Evolutionary conservation across 495 filamentous ascomycete genomes (phyloP).

Genomic region (Terfezia claveryi): DNA sequence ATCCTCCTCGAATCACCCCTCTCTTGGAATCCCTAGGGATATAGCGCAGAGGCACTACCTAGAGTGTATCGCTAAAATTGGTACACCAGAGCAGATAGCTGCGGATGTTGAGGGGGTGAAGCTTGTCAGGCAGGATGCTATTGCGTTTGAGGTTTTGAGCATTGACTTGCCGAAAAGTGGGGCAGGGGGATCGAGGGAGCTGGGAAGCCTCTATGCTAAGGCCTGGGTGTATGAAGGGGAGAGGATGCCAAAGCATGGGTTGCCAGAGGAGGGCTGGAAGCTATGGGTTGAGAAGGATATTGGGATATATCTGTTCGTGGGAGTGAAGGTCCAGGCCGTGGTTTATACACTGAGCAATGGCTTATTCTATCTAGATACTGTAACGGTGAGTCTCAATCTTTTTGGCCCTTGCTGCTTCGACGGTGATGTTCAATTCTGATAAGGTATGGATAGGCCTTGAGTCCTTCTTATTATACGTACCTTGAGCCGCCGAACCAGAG

Average conservation of each 20-base stretch:
- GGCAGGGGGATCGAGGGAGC: slow-evolving; percentile 29
- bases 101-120: background rate
- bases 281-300: slow-evolving; percentile 48
- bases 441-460: too few relatives aligned
- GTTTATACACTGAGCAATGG: slow-evolving; percentile 43
- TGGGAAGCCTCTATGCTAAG: slow-evolving; percentile 25
- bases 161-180: slow-evolving; percentile 23
- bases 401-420: background rate
- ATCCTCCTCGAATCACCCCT: background rate
- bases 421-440: too few relatives aligned
- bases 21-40: slow-evolving; percentile 20
- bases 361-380: slow-evolving; percentile 29
- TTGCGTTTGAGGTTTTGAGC: slow-evolving; percentile 9
- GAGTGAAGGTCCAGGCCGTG: slow-evolving; percentile 50
- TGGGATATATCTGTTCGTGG: slow-evolving; percentile 38
- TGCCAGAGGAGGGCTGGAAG: slow-evolving; percentile 25
- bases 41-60: slow-evolving; percentile 27
- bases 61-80: slow-evolving; percentile 24
- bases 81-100: slow-evolving; percentile 21
- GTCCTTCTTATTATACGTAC: background rate
- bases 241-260: slow-evolving; percentile 3
- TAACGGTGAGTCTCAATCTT: slow-evolving; percentile 11
- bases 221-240: slow-evolving; percentile 20
- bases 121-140: background rate
- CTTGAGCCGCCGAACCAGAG: background rate